Evolutionary conservation across 1,139 yeast species (phyloP).

Genomic region (Suhomyces chickasaworum): DNA sequence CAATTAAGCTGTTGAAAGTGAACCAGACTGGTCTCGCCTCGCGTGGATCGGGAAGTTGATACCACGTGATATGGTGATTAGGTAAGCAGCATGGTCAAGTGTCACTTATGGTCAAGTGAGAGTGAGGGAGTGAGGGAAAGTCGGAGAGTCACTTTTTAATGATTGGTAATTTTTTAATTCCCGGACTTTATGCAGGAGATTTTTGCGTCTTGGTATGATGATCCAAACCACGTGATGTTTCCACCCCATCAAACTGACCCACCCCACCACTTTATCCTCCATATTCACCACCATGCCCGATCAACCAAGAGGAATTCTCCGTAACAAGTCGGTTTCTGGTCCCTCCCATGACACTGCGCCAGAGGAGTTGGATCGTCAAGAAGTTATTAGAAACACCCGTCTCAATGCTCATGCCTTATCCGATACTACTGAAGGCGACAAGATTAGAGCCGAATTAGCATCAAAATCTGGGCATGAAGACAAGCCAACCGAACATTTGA

Average conservation of each 20-base stretch:
- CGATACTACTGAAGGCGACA: conserved; percentile 39
- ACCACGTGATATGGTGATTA: not conserved
- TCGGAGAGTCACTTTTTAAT: not conserved
- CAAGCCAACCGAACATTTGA: conserved; percentile 39
- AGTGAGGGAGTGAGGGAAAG: no score
- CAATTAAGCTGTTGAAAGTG: not conserved
- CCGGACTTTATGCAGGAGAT: no score
- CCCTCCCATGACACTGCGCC: conserved; percentile 15
- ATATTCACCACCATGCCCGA: not conserved
- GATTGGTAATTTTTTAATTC: not conserved
- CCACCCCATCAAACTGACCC: not conserved
- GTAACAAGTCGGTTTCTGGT: conserved; percentile 33
- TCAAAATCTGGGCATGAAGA: conserved; percentile 18
- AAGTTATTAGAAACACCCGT: conserved; percentile 46
- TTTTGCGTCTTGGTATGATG: no score
- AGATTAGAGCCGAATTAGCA: conserved; percentile 43
- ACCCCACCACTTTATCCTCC: not conserved
- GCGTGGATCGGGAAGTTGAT: not conserved
- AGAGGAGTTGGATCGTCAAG: conserved; percentile 43
- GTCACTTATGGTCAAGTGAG: no score
- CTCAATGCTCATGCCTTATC: conserved; percentile 41
- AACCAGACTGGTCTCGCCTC: conserved; percentile 1
- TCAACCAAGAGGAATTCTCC: conserved; percentile 45
- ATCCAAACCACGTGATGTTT: no score
- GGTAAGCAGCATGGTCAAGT: not conserved